Base-by-base conservation (phyloP, 495 filamentous ascomycete species). In the Aspergillus mulundensis region DNA sequence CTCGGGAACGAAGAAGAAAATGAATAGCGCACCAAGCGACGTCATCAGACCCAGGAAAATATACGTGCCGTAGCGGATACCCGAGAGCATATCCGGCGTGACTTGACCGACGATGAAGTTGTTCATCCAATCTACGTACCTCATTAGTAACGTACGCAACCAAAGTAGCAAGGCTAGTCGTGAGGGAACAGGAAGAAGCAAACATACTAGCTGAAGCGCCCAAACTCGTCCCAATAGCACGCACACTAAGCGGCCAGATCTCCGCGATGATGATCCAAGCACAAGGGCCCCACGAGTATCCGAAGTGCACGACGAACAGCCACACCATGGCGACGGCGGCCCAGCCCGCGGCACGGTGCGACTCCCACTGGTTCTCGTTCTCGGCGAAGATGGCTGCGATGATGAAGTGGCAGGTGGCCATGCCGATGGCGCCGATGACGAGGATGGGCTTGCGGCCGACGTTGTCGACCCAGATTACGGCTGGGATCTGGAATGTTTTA, bases 381-480 rank as follows among this genome's bases (percentile, higher is more conserved):
- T 76, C 58, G 8, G 69, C 77, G 44, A 73, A 68, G 36, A 79
- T 68, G 30, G 68, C 66, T 2, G 70, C 76, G 5, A 78, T 70
- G 41, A 81, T 72, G 54, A 80, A 67, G 48, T 79, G 77, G 59
- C 86, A 80, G 25, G 63, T 69, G 0, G 79, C 85, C 89, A 93
- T 95, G 34, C 82, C 84, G 39, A 88, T 64, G 7, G 84, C 87
- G 41, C 90, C 88, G 8, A 74, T 82, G 44, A 91, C 81, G 20
- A 95, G 78, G n/a, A 91, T 77, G n/a, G 84, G 81, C 56, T 88
- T 81, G 15, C 88, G 86, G 24, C 88, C 88, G 25, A 83, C 83
- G 53, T 80, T 81, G 62, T 92, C 88, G 60, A 91, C 85, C 73
- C 84, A 88, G 62, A 89, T 79, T 61, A 86, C 88, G 52, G 84